Percentiles rank a stretch among this genome's conserved stretches.
These are phyloP conservation scores for Pleurostoma richardsiae DNA, from an alignment of 2,329 filamentous ascomycete species.

Conservation along the genomic window DNA sequence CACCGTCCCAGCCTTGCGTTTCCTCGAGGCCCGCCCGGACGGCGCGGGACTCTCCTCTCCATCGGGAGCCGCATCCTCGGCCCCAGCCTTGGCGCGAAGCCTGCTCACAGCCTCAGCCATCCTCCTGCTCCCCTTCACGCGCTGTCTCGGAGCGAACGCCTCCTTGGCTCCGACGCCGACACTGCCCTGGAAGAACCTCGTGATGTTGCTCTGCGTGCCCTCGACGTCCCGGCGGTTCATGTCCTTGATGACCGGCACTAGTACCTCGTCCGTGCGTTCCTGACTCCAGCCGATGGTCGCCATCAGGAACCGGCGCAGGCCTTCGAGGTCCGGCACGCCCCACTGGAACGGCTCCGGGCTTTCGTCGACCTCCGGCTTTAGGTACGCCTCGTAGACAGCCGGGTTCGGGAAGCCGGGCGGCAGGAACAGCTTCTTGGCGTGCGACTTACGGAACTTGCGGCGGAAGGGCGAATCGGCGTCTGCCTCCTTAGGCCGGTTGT, in stretches of 20 bases:
- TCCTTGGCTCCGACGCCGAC: slow-evolving; percentile 64
- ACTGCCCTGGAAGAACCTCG: slow-evolving; percentile 76
- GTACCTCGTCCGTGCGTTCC: slow-evolving; percentile 89
- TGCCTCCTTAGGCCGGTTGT: slow-evolving; percentile 57
- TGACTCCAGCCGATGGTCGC: slow-evolving; percentile 87
- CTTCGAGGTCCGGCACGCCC: slow-evolving; percentile 90
- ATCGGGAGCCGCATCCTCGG: slow-evolving; percentile 10
- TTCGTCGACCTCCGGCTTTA: slow-evolving; percentile 78
- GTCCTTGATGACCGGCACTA: slow-evolving; percentile 91
- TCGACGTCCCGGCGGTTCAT: slow-evolving; percentile 87
- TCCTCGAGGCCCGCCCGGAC: slow-evolving; percentile 17
- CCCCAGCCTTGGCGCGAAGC: slow-evolving; percentile 51
- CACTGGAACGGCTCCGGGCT: slow-evolving; percentile 81
- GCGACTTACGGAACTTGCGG: slow-evolving; percentile 76
- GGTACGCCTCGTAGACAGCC: slow-evolving; percentile 77
- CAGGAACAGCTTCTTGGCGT: slow-evolving; percentile 81
- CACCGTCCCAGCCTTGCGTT: slow-evolving; percentile 13
- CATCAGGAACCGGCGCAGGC: slow-evolving; percentile 80
- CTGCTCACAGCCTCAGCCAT: slow-evolving; percentile 71
- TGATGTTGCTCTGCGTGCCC: slow-evolving; percentile 95
- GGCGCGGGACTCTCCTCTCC: slow-evolving; percentile 2
- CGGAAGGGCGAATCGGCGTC: slow-evolving; percentile 63
- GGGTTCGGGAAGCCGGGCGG: slow-evolving; percentile 73
- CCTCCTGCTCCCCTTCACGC: slow-evolving; percentile 61
- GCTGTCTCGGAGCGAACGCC: slow-evolving; percentile 66